These are phyloP conservation scores for Carpinus fangiana DNA, from an alignment of 306 rosid genomes.

Conservation along the genomic window DNA sequence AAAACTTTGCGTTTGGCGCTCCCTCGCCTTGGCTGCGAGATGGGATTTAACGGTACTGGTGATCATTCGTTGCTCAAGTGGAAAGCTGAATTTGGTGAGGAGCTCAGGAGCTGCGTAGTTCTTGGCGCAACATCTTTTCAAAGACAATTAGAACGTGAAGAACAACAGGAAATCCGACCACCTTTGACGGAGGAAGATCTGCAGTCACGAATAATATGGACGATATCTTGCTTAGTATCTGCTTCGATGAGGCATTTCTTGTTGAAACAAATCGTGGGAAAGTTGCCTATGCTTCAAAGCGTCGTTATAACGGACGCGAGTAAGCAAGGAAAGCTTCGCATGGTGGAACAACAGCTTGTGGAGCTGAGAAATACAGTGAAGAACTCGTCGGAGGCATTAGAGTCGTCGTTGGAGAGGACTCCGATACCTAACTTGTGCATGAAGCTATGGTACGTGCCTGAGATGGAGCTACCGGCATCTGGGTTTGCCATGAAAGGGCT, in stretches of 20 bases:
- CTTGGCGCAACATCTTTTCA: slow-evolving; percentile 36
- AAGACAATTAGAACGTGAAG: slow-evolving; percentile 7
- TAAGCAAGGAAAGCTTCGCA: slow-evolving; percentile 31
- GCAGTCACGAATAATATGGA: slow-evolving; percentile 30
- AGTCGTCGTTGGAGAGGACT: slow-evolving; percentile 22
- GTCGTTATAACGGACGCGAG: slow-evolving; percentile 32
- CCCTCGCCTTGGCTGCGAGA: slow-evolving; percentile 23
- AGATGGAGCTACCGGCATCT: slow-evolving; percentile 26
- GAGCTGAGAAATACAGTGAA: slow-evolving; percentile 30
- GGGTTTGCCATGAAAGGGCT: slow-evolving; percentile 43
- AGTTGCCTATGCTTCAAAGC: slow-evolving; percentile 26
- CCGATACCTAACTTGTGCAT: slow-evolving; percentile 36
- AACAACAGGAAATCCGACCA: slow-evolving; percentile 1
- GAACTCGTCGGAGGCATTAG: background rate
- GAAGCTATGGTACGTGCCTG: slow-evolving; percentile 45
- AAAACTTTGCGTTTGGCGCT: slow-evolving; percentile 25
- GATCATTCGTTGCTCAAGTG: slow-evolving; percentile 36
- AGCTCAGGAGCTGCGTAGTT: slow-evolving; percentile 34
- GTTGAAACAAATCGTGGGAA: slow-evolving; percentile 32
- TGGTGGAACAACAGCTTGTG: slow-evolving; percentile 31
- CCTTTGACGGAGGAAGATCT: slow-evolving; percentile 31
- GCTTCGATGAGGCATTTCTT: slow-evolving; percentile 46
- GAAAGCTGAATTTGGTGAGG: slow-evolving; percentile 40
- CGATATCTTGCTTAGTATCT: slow-evolving; percentile 36
- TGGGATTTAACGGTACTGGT: slow-evolving; percentile 8